Percentiles rank a stretch among this genome's conserved stretches.
Conservation (phyloP, 2,329 filamentous ascomycete genomes). For the Talaromyces sp. region DNA sequence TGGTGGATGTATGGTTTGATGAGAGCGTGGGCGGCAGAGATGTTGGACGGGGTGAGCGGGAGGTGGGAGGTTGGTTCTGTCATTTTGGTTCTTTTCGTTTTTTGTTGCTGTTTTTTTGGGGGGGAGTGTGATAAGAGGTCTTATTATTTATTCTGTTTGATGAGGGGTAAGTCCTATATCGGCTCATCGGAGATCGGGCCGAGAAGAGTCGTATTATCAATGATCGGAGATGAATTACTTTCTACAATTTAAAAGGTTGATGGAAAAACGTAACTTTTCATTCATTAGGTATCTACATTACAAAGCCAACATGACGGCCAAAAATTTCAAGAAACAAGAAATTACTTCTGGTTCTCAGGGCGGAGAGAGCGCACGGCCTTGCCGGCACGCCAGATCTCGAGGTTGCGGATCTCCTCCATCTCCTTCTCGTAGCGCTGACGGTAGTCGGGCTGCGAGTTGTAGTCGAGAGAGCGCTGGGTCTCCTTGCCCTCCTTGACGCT, state of each 20-base stretch:
- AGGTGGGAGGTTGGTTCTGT: slow-evolving; percentile 37
- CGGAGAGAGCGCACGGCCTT: slow-evolving; percentile 90
- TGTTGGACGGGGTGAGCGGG: slow-evolving; percentile 67
- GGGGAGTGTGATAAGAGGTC: background rate
- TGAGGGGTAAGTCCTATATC: background rate
- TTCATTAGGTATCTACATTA: slow-evolving; percentile 14
- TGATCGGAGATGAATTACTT: no score
- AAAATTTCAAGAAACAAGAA: background rate
- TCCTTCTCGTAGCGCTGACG: slow-evolving; percentile 95
- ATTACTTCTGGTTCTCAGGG: slow-evolving; percentile 79
- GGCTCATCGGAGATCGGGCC: background rate
- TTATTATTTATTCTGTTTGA: no score
- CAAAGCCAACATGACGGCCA: background rate
- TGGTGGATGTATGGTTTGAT: slow-evolving; percentile 73
- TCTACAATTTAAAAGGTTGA: background rate
- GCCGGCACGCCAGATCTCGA: slow-evolving; percentile 99
- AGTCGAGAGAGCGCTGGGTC: slow-evolving; percentile 94
- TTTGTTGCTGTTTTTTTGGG: background rate
- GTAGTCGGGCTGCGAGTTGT: slow-evolving; percentile 95
- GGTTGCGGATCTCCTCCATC: slow-evolving; percentile 94
- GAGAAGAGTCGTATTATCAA: background rate
- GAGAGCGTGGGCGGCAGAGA: slow-evolving; percentile 65
- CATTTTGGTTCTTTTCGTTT: slow-evolving; percentile 1
- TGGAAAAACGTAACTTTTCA: slow-evolving; percentile 3
- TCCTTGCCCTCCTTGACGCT: slow-evolving; percentile 85